phyloP scores from a whole-genome alignment of 2,329 filamentous ascomycete genomes.

The Trichoderma polysporum region DNA sequence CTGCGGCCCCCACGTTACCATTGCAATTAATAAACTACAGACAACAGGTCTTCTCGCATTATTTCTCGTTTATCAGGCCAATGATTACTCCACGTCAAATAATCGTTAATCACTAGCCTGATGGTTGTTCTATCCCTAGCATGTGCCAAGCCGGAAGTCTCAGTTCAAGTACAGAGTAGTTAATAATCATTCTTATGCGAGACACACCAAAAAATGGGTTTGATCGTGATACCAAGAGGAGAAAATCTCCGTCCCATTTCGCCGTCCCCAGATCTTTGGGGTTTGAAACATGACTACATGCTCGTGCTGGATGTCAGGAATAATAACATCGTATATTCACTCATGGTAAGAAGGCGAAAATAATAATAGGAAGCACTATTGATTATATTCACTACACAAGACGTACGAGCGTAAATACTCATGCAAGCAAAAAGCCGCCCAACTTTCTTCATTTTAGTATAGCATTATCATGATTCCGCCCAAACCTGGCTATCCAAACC shows the following conservation, averaged over 20 bases:
- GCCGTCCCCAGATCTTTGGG: too few species aligned
- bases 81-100: neutral
- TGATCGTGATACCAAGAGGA: too few species aligned
- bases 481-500: conserved; percentile 13
- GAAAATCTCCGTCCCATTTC: too few species aligned
- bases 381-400: neutral
- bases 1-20: neutral
- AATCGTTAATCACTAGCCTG: neutral
- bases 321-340: too few species aligned
- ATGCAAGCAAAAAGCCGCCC: neutral
- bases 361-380: too few species aligned
- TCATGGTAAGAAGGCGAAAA: too few species aligned
- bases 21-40: neutral
- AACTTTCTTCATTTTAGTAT: neutral
- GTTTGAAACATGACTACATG: too few species aligned
- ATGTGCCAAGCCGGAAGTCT: neutral
- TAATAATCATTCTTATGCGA: neutral
- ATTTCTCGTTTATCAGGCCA: neutral
- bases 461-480: conserved; percentile 9
- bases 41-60: neutral
- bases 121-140: too few species aligned
- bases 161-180: neutral
- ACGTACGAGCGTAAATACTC: neutral
- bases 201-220: too few species aligned
- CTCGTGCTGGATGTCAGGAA: too few species aligned